Evolutionary conservation across 129 eudicot species (phyloP), one percentile per base, ranked within the genome.

Genomic region (Pulicaria dysenterica): DNA sequence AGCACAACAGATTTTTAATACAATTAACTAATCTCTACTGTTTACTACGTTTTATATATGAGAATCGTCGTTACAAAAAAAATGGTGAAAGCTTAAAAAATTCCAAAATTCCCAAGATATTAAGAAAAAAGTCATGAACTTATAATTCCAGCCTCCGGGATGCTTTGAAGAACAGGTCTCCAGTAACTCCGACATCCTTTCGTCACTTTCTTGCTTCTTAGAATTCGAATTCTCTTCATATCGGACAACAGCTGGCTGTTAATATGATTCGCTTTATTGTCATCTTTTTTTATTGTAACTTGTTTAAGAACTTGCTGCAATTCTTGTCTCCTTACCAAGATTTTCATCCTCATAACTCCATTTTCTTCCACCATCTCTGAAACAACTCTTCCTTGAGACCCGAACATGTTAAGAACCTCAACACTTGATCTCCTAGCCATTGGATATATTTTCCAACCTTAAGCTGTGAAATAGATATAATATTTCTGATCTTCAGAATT

Each of bases 261-360:
- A 15, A 42, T 64, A 8, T 54, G 39, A 47, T 53, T 24, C 31
- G 31, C 1, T 24, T 24, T 24, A 24, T 24, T 24, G 31, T 24
- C 31, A 2, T 24, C 31, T 24, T 24, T 24, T 24, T 24, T 24
- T 24, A 24, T 24, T 24, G 31, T 24, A 24, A 24, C 31, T 24
- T 24, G 31, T 24, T 24, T 24, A 24, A 24, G 31, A 24, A 24
- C 31, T 24, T 24, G 31, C 31, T 24, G 1, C 31, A 24, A 24
- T 24, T 24, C 31, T 24, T 24, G 31, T 24, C 31, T 24, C 31
- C 2, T 24, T 24, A 24, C 31, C 31, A 24, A 24, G 31, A 24
- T 24, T 24, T 24, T 24, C 31, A 24, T 24, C 31, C 75, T 70
- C 41, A 54, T 38, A 17, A 50, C 62, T 56, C 75, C 75, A 40